These are phyloP conservation scores for Hamigera avellanea DNA, from an alignment of 495 filamentous ascomycete genomes.

Conservation along the genomic window DNA sequence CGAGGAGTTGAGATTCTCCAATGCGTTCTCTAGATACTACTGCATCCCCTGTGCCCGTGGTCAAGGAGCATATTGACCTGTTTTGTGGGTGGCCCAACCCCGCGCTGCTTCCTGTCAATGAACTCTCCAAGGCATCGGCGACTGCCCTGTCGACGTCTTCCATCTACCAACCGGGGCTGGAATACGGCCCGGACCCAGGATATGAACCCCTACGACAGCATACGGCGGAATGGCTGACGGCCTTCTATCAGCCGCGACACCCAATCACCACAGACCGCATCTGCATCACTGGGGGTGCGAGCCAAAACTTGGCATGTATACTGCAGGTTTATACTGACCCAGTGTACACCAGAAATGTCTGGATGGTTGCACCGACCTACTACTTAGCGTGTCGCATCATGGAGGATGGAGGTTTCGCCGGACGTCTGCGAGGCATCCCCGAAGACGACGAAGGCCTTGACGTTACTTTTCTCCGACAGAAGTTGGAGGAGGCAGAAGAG, in stretches of 20 bases:
- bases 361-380: conserved; percentile 73
- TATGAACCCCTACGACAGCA: conserved; percentile 51
- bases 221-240: conserved; percentile 57
- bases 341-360: conserved; percentile 59
- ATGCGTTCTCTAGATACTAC: too few species aligned
- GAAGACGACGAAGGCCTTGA: conserved; percentile 70
- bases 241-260: conserved; percentile 41
- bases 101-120: conserved; percentile 50
- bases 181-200: conserved; percentile 72
- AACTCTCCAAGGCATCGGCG: conserved; percentile 43
- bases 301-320: conserved; percentile 60
- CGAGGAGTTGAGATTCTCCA: too few species aligned
- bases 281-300: conserved; percentile 72
- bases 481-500: conserved; percentile 27
- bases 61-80: conserved; percentile 42
- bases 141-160: conserved; percentile 44
- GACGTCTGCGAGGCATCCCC: conserved; percentile 49
- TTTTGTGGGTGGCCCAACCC: conserved; percentile 62
- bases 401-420: conserved; percentile 59
- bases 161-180: conserved; percentile 45
- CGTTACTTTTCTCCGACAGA: conserved; percentile 41
- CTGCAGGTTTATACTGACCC: conserved; percentile 71
- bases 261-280: conserved; percentile 46
- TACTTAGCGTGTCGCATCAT: conserved; percentile 69
- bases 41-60: too few species aligned